phyloP scores from a whole-genome alignment of 352 stramenopile species.

The Phytopythium litorale region DNA sequence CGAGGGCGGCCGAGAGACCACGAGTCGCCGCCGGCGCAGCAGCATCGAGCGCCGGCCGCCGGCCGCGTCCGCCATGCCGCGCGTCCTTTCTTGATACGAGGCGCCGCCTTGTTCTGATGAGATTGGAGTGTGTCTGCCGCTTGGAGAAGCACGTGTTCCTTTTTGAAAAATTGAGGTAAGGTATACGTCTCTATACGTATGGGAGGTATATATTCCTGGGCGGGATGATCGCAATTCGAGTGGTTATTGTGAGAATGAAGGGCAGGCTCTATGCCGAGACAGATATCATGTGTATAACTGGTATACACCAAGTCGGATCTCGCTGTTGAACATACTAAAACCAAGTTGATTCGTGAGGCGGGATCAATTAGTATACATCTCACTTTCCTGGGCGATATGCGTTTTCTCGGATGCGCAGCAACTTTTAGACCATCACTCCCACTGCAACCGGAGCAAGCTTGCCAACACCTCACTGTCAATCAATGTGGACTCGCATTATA shows the following conservation, averaged over 20 bases:
- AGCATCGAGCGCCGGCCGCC: conserved; percentile 1
- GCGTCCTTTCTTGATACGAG: background rate
- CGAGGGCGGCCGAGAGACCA: conserved; percentile 7
- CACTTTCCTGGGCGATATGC: background rate
- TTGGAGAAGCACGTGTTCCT: background rate
- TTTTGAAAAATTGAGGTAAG: conserved; percentile 3
- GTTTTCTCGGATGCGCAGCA: background rate
- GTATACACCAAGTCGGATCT: background rate
- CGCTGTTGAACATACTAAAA: background rate
- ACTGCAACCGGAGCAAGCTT: background rate
- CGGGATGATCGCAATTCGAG: background rate
- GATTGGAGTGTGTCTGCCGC: background rate
- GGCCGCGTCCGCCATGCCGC: background rate
- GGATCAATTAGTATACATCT: too few species aligned
- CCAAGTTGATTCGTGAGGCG: too few species aligned
- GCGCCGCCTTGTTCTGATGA: background rate
- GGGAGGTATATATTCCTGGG: background rate
- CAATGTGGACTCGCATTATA: background rate
- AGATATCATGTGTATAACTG: background rate
- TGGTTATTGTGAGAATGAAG: too few species aligned
- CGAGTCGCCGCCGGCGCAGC: conserved; percentile 6
- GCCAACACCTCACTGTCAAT: background rate
- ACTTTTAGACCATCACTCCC: background rate
- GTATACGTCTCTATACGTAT: background rate
- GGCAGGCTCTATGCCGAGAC: background rate